These are phyloP conservation scores for Cryptococcus floricola DNA, from an alignment of 1,284 basidiomycete genomes.

Conservation along the genomic window DNA sequence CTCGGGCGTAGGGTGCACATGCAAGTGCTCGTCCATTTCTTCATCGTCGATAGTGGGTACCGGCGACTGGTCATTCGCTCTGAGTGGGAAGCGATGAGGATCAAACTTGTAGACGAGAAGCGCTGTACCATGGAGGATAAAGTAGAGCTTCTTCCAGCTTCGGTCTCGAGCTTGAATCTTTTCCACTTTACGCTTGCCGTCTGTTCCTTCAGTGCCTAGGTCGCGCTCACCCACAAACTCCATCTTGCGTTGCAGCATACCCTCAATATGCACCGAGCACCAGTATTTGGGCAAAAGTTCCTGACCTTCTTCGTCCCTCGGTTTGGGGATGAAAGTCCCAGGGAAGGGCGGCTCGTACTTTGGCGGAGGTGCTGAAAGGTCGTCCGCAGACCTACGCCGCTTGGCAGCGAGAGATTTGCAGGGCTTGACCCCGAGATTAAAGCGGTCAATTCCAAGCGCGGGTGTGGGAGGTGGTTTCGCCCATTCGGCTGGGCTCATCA, in stretches of 20 bases:
- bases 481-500: conserved; percentile 26
- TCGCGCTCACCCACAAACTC: conserved; percentile 61
- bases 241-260: conserved; percentile 86
- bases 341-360: conserved; percentile 47
- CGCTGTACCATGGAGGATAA: conserved; percentile 87
- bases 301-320: conserved; percentile 66
- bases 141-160: conserved; percentile 83
- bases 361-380: conserved; percentile 46
- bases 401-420: conserved; percentile 27
- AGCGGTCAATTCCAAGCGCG: conserved; percentile 27
- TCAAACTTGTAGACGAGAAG: conserved; percentile 77
- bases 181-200: conserved; percentile 51
- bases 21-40: conserved; percentile 44
- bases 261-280: conserved; percentile 79
- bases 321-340: conserved; percentile 38
- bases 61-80: conserved; percentile 21
- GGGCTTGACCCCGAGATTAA: conserved; percentile 16
- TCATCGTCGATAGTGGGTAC: conserved; percentile 34
- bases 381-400: conserved; percentile 50
- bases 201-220: not conserved
- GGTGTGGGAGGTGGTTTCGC: conserved; percentile 43
- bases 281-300: conserved; percentile 79
- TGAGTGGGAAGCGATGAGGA: conserved; percentile 50
- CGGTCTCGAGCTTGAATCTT: conserved; percentile 84
- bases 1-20: conserved; percentile 44